Percentiles rank a stretch among this genome's conserved stretches.
Evolutionary conservation across 2,329 filamentous ascomycete species (phyloP).

Genomic region (Leptographium flavum): DNA sequence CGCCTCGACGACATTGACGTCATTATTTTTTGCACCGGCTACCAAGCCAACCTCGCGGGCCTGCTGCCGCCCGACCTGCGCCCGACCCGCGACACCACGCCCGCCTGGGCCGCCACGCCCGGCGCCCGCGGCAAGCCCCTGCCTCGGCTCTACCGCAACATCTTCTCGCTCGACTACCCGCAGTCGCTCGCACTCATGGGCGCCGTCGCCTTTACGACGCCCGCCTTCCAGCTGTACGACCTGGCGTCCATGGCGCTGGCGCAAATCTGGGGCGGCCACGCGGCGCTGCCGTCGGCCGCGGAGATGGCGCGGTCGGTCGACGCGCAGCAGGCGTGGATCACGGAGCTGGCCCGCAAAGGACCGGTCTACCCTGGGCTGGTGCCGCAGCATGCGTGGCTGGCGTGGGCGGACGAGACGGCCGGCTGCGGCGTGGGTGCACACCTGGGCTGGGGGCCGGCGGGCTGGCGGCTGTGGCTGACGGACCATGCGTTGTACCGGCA

Average conservation of each 20-base stretch:
- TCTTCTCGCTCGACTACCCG: constrained; percentile 28
- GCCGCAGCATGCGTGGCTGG: constrained; percentile 19
- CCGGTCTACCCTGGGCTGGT: constrained; percentile 12
- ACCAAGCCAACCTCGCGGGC: constrained; percentile 18
- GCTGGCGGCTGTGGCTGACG: constrained; percentile 26
- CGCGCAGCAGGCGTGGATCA: constrained; percentile 19
- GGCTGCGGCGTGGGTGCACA: constrained; percentile 24
- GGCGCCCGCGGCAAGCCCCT: constrained; percentile 17
- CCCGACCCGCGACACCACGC: no score
- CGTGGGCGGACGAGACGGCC: constrained; percentile 26
- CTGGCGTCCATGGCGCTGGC: constrained; percentile 28
- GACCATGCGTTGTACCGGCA: constrained; percentile 23
- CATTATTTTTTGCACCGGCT: constrained; percentile 55
- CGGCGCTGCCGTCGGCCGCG: constrained; percentile 19
- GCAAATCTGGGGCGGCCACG: constrained; percentile 27
- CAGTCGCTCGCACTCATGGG: constrained; percentile 29
- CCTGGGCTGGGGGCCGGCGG: constrained; percentile 23
- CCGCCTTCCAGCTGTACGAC: constrained; percentile 25
- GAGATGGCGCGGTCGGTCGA: constrained; percentile 24
- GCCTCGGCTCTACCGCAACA: constrained; percentile 25
- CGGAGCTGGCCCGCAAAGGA: constrained; percentile 10
- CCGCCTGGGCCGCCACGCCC: constrained; percentile 14
- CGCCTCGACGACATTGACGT: constrained; percentile 36
- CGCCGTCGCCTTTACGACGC: constrained; percentile 20
- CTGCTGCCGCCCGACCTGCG: constrained; percentile 2